Evolutionary conservation across 1,139 yeast genomes (phyloP).

Genomic region (Geotrichum australiense): DNA sequence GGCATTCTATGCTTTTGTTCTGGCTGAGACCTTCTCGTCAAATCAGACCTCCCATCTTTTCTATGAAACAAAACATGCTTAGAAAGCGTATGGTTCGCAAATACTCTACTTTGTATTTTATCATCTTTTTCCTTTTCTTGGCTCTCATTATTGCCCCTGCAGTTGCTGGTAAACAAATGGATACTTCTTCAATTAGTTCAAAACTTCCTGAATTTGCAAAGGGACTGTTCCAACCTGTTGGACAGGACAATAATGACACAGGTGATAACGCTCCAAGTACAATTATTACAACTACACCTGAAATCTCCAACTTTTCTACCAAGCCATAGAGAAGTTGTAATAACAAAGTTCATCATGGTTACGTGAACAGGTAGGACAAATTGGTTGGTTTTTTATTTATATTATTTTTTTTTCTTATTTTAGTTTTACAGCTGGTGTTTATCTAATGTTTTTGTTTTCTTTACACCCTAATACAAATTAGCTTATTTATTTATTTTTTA

Average conservation of each 20-base stretch:
- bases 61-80: constrained; percentile 92
- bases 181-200: constrained; percentile 21
- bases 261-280: constrained; percentile 30
- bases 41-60: constrained; percentile 97
- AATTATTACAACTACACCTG: constrained; percentile 30
- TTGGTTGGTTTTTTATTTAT: neutral
- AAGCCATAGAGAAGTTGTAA: constrained; percentile 26
- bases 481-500: too few species aligned
- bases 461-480: too few species aligned
- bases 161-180: constrained; percentile 37
- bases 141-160: constrained; percentile 90
- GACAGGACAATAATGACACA: constrained; percentile 74
- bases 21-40: constrained; percentile 98
- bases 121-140: constrained; percentile 60
- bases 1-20: constrained; percentile 97
- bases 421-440: too few species aligned
- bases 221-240: constrained; percentile 87
- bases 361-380: neutral
- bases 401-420: neutral
- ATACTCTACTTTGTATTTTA: constrained; percentile 76
- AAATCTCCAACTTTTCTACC: constrained; percentile 23
- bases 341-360: neutral
- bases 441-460: too few species aligned
- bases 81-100: constrained; percentile 98
- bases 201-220: constrained; percentile 43